Percentiles rank a stretch among this genome's conserved stretches.
Evolutionary conservation across 2,329 filamentous ascomycete species (phyloP).

Genomic region (Aaosphaeria pasadenensis): DNA sequence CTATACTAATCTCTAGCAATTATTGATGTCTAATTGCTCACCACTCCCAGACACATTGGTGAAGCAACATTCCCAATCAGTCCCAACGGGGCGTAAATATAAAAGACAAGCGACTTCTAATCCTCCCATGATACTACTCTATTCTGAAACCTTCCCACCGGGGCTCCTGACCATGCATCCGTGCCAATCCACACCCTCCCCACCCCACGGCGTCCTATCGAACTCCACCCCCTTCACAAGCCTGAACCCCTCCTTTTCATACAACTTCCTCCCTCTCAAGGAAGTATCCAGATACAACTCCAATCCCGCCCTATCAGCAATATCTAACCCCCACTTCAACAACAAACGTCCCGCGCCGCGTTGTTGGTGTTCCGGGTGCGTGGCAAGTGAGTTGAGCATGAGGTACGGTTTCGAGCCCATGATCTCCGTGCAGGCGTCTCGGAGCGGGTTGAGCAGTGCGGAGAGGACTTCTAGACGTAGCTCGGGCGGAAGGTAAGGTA

Average conservation of each 20-base stretch:
- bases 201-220: not conserved
- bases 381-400: slow-evolving; percentile 29
- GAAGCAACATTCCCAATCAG: no score
- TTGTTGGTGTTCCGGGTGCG: slow-evolving; percentile 39
- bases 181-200: not conserved
- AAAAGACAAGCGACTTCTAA: no score
- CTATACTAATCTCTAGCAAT: no score
- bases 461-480: slow-evolving; percentile 21
- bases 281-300: slow-evolving; percentile 40
- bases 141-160: not conserved
- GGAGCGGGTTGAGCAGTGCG: slow-evolving; percentile 22
- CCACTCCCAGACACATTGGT: no score
- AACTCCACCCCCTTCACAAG: not conserved
- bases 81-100: no score
- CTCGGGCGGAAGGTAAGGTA: slow-evolving; percentile 76
- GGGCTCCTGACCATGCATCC: not conserved
- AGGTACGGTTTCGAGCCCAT: slow-evolving; percentile 24
- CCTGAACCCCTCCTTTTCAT: not conserved
- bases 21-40: no score
- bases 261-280: not conserved
- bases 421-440: slow-evolving; percentile 18
- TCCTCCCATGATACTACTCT: no score
- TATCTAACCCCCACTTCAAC: slow-evolving; percentile 38
- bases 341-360: slow-evolving; percentile 38
- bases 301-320: slow-evolving; percentile 39